Conservation (phyloP, 208 protist species). For the Leishmania tropica region DNA sequence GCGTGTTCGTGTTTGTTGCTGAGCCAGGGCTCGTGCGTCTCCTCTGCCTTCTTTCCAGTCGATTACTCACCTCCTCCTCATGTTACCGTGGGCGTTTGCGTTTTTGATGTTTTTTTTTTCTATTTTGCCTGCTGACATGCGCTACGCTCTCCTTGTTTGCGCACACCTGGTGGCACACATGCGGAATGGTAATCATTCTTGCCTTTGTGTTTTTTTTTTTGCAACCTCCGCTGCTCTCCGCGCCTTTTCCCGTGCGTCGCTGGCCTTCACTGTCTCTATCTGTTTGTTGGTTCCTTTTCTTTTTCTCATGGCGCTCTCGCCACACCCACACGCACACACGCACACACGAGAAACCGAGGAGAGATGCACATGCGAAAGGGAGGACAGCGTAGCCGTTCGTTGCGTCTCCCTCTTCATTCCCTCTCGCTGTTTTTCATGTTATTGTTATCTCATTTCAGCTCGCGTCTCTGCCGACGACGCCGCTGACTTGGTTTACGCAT, state of each 20-base stretch:
- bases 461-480: not conserved
- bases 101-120: not conserved
- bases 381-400: not conserved
- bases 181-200: too few species aligned
- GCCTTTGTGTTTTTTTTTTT: too few species aligned
- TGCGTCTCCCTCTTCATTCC: not conserved
- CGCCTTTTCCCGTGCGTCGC: too few species aligned
- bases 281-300: conserved; percentile 4
- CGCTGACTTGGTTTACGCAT: not conserved
- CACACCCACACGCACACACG: too few species aligned
- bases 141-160: not conserved
- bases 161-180: not conserved
- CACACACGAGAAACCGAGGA: too few species aligned
- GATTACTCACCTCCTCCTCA: not conserved
- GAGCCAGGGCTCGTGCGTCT: not conserved
- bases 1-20: not conserved
- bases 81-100: not conserved
- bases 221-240: too few species aligned
- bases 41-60: not conserved
- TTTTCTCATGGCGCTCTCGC: too few species aligned
- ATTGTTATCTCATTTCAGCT: not conserved
- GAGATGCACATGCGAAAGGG: not conserved
- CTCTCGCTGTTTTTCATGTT: not conserved
- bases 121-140: not conserved
- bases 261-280: not conserved